Conservation (phyloP, 345 rosid genomes). For the Xanthoceras sorbifolium region DNA sequence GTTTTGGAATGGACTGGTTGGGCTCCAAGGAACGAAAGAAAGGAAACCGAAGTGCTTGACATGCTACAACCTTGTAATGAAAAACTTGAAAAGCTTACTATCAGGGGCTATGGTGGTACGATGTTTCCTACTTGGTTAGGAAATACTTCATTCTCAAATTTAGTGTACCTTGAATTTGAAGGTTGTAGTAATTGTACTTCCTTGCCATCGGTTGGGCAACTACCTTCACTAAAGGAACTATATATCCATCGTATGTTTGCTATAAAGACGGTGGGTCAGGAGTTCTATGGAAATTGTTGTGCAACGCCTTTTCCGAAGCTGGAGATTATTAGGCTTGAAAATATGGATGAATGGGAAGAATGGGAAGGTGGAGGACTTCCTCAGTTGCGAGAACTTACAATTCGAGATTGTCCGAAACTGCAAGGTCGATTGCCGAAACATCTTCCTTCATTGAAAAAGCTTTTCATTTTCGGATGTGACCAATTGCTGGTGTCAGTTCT, state of each 20-base stretch:
- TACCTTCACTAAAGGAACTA: slow-evolving; percentile 5
- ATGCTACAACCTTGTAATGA: slow-evolving; percentile 10
- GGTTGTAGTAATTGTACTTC: slow-evolving; percentile 4
- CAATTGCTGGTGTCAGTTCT: slow-evolving; percentile 7
- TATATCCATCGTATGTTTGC: not conserved
- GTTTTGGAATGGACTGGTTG: not conserved
- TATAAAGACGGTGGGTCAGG: not conserved
- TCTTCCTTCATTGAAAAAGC: slow-evolving; percentile 20
- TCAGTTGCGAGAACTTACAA: slow-evolving; percentile 29
- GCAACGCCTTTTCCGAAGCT: slow-evolving; percentile 14
- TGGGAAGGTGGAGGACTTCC: slow-evolving; percentile 37
- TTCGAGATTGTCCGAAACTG: slow-evolving; percentile 31
- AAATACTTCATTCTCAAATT: slow-evolving; percentile 21
- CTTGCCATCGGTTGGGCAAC: slow-evolving; percentile 11
- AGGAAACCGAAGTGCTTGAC: slow-evolving; percentile 4
- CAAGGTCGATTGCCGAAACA: slow-evolving; percentile 20
- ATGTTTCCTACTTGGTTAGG: slow-evolving; percentile 16
- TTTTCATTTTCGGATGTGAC: not conserved
- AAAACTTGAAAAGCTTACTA: not conserved
- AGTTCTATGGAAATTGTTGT: slow-evolving; percentile 9
- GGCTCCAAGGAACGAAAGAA: not conserved
- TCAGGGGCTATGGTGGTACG: not conserved
- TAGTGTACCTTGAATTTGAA: slow-evolving; percentile 8
- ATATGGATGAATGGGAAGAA: slow-evolving; percentile 35
- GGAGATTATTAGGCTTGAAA: slow-evolving; percentile 15